Percentiles rank a stretch among this genome's conserved stretches.
Conservation (phyloP, 208 protist species). For the Leishmania amazonensis region DNA sequence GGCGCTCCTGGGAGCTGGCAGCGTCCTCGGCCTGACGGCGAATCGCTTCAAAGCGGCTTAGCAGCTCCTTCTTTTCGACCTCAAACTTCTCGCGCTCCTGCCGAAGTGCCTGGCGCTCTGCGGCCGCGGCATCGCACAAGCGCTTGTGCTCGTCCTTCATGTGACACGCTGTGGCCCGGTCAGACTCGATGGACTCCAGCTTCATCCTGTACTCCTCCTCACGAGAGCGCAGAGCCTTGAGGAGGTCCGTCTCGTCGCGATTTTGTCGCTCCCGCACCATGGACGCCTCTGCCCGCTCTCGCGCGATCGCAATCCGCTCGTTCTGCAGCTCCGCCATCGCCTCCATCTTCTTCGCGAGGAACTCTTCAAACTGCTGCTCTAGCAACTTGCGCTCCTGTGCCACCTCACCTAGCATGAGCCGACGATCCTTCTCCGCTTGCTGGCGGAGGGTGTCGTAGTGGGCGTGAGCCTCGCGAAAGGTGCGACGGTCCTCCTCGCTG, state of each 20-base stretch:
- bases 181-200: constrained; percentile 64
- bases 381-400: constrained; percentile 80
- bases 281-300: constrained; percentile 74
- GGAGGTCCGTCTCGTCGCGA: constrained; percentile 70
- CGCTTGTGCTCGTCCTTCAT: constrained; percentile 69
- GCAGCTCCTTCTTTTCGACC: constrained; percentile 74
- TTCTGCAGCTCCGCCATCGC: constrained; percentile 74
- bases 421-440: constrained; percentile 80
- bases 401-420: constrained; percentile 80
- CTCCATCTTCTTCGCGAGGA: constrained; percentile 75
- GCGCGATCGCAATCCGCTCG: constrained; percentile 68
- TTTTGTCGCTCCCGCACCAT: constrained; percentile 78
- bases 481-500: constrained; percentile 77
- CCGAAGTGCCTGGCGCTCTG: constrained; percentile 69
- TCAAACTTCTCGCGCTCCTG: constrained; percentile 81
- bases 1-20: constrained; percentile 49
- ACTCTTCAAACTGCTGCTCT: constrained; percentile 86
- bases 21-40: constrained; percentile 73
- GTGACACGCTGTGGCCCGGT: constrained; percentile 52
- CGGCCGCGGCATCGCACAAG: constrained; percentile 42
- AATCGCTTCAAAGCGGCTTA: constrained; percentile 70
- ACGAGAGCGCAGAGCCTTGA: constrained; percentile 70
- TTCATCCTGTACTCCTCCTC: constrained; percentile 76
- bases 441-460: constrained; percentile 84
- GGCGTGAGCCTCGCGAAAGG: constrained; percentile 57